phyloP scores from a whole-genome alignment of 192 early-diverging fungal genomes.

The Oehlia diaphana region DNA sequence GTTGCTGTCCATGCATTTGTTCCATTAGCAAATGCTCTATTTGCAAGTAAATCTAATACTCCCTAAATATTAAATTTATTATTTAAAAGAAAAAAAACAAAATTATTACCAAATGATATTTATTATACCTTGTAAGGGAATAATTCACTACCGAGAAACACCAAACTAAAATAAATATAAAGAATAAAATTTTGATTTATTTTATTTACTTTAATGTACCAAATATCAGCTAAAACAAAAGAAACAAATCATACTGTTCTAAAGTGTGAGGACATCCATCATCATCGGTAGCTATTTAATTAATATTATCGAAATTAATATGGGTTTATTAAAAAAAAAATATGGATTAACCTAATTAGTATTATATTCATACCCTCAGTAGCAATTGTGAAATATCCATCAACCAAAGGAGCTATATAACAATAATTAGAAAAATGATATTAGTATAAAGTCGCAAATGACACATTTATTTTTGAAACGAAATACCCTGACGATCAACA shows the following conservation, averaged over 20 bases:
- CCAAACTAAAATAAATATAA: slow-evolving; percentile 39
- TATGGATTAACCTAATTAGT: background rate
- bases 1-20: slow-evolving; percentile 67
- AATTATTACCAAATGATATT: background rate
- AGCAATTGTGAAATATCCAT: slow-evolving; percentile 56
- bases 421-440: background rate
- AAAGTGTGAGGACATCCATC: slow-evolving; percentile 61
- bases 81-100: slow-evolving; percentile 7
- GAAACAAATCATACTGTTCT: slow-evolving; percentile 49
- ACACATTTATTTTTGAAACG: background rate
- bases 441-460: background rate
- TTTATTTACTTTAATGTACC: background rate
- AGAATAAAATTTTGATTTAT: background rate
- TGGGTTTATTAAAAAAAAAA: background rate
- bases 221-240: background rate
- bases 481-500: slow-evolving; percentile 53
- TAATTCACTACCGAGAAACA: slow-evolving; percentile 62
- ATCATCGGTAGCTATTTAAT: slow-evolving; percentile 52
- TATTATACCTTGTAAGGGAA: slow-evolving; percentile 55
- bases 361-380: slow-evolving; percentile 50
- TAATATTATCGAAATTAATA: background rate
- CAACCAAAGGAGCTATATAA: slow-evolving; percentile 53
- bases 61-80: slow-evolving; percentile 37
- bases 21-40: slow-evolving; percentile 59
- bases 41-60: slow-evolving; percentile 63